phyloP scores from a whole-genome alignment of 2,329 filamentous ascomycete species.

The Pezizomycotina sp. region DNA sequence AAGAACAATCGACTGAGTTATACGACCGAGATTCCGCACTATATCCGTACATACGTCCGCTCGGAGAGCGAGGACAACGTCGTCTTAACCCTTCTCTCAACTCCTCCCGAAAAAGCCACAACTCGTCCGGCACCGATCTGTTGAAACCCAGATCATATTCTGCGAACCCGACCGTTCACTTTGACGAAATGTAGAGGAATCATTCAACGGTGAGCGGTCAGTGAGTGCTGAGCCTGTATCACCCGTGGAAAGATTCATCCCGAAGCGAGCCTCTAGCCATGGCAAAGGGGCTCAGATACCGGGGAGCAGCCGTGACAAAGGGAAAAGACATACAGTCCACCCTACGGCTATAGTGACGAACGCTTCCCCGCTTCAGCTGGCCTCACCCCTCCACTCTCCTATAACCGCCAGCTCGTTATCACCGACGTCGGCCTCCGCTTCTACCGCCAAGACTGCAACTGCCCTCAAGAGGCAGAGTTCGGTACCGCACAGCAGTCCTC shows the following conservation, averaged over 20 bases:
- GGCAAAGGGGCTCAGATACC: slow-evolving; percentile 5
- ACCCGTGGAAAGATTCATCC: slow-evolving; percentile 20
- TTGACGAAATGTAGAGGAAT: slow-evolving; percentile 9
- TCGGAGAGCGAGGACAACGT: slow-evolving; percentile 16
- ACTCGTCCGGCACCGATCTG: slow-evolving; percentile 6
- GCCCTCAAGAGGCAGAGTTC: slow-evolving; percentile 22
- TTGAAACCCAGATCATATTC: not conserved
- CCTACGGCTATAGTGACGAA: slow-evolving; percentile 20
- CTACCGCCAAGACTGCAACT: slow-evolving; percentile 19
- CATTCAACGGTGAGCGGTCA: slow-evolving; percentile 19
- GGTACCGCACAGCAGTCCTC: slow-evolving; percentile 10
- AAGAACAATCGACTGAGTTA: slow-evolving; percentile 21
- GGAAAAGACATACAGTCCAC: slow-evolving; percentile 18
- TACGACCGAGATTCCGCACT: slow-evolving; percentile 23
- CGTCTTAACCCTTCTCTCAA: slow-evolving; percentile 19
- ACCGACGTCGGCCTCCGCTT: slow-evolving; percentile 19
- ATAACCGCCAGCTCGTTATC: slow-evolving; percentile 17
- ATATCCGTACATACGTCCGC: slow-evolving; percentile 25
- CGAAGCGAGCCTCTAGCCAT: slow-evolving; percentile 19
- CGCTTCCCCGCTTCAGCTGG: slow-evolving; percentile 18
- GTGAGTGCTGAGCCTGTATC: slow-evolving; percentile 13
- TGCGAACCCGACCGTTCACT: not conserved
- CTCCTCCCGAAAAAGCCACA: slow-evolving; percentile 15
- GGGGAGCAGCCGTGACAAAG: slow-evolving; percentile 18
- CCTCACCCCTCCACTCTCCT: slow-evolving; percentile 22